Conservation (phyloP, 495 filamentous ascomycete genomes). For the Penicillium chermesinum region DNA sequence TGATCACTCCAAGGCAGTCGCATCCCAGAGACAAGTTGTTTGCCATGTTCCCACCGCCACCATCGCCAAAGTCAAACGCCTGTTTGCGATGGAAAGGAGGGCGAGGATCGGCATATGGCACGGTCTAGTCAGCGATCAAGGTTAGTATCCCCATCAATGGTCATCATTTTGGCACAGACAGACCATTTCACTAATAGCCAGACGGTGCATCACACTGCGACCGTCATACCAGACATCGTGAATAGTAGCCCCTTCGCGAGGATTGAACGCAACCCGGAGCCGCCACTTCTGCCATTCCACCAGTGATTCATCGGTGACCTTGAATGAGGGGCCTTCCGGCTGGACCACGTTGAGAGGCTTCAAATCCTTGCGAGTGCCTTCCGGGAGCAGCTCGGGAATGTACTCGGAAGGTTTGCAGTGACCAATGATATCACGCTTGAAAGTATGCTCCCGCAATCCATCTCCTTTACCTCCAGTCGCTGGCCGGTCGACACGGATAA, state of each 20-base stretch:
- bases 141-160: not conserved
- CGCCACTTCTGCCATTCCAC: slow-evolving; percentile 67
- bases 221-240: slow-evolving; percentile 70
- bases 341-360: slow-evolving; percentile 77
- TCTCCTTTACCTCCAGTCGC: slow-evolving; percentile 46
- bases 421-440: slow-evolving; percentile 47
- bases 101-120: slow-evolving; percentile 61
- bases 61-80: slow-evolving; percentile 70
- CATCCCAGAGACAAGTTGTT: slow-evolving; percentile 68
- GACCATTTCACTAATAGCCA: slow-evolving; percentile 69
- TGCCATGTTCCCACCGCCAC: slow-evolving; percentile 61
- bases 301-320: slow-evolving; percentile 44
- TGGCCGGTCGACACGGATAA: slow-evolving; percentile 51
- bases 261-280: slow-evolving; percentile 63
- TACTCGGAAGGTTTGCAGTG: slow-evolving; percentile 59
- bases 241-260: slow-evolving; percentile 63
- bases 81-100: slow-evolving; percentile 65
- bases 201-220: slow-evolving; percentile 65
- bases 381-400: slow-evolving; percentile 54
- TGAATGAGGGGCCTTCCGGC: slow-evolving; percentile 75
- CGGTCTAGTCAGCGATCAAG: slow-evolving; percentile 37
- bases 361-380: slow-evolving; percentile 58
- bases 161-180: slow-evolving; percentile 1
- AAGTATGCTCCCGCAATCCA: slow-evolving; percentile 32
- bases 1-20: slow-evolving; percentile 64